Percentiles rank a stretch among this genome's conserved stretches.
These are phyloP conservation scores for Nymphaea colorata DNA, from an alignment of 164 flowering plant species.

Conservation along the genomic window DNA sequence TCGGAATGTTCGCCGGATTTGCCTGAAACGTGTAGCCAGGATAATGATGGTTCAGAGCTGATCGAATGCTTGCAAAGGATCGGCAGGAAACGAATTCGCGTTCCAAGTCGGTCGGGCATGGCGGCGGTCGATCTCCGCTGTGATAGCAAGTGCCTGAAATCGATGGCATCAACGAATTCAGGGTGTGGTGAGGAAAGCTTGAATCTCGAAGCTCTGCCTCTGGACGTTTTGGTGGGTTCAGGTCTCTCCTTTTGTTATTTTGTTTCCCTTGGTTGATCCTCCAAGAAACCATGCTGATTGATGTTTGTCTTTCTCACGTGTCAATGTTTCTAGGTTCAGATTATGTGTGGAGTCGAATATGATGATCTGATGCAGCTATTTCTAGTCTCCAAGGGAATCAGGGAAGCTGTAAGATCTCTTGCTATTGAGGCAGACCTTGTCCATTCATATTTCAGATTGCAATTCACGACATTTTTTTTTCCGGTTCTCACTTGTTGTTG, in stretches of 20 bases:
- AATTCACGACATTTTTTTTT: not conserved
- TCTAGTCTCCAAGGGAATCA: conserved; percentile 12
- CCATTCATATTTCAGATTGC: not conserved
- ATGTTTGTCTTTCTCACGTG: too few species aligned
- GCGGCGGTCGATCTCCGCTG: not conserved
- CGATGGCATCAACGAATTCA: not conserved
- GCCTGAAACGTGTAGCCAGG: not conserved
- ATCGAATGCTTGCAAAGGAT: not conserved
- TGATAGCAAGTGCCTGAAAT: not conserved
- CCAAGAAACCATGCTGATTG: too few species aligned
- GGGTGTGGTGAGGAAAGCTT: not conserved
- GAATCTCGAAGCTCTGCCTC: not conserved
- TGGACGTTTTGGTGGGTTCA: not conserved
- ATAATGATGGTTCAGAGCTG: not conserved
- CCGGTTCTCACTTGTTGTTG: not conserved
- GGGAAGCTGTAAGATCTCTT: conserved; percentile 13
- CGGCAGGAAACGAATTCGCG: not conserved
- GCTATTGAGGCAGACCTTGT: not conserved
- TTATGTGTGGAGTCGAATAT: conserved; percentile 15
- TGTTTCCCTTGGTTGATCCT: too few species aligned
- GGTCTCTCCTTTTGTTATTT: too few species aligned
- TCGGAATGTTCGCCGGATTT: too few species aligned
- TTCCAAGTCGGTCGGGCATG: not conserved
- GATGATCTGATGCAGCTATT: conserved; percentile 15
- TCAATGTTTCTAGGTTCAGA: conserved; percentile 8